Conservation (phyloP, 495 filamentous ascomycete genomes). For the Astrothelium macrocarpum region DNA sequence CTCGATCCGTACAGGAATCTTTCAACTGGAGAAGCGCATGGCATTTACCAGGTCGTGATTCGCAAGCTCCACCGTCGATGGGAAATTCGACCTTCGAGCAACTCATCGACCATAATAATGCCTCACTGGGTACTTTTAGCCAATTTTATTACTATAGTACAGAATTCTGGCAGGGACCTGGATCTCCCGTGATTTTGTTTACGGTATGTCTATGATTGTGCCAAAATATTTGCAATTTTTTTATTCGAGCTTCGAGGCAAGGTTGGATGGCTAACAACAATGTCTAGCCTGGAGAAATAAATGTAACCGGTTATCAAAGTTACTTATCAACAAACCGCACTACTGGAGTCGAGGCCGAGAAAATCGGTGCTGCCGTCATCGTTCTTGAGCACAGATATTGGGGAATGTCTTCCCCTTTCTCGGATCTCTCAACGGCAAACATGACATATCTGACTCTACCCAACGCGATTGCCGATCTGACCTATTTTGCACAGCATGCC, state of each 20-base stretch:
- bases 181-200: constrained; percentile 48
- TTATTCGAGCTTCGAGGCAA: neutral
- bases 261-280: neutral
- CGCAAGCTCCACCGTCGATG: neutral
- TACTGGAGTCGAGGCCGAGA: constrained; percentile 43
- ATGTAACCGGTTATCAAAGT: constrained; percentile 40
- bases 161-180: constrained; percentile 43
- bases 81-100: constrained; percentile 38
- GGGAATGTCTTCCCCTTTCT: constrained; percentile 52
- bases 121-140: constrained; percentile 43
- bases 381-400: constrained; percentile 56
- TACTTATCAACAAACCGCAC: constrained; percentile 44
- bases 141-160: constrained; percentile 46
- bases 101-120: constrained; percentile 45
- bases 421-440: constrained; percentile 44
- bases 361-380: constrained; percentile 47
- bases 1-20: neutral
- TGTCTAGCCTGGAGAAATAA: constrained; percentile 43
- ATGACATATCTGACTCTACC: constrained; percentile 54
- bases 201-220: constrained; percentile 31
- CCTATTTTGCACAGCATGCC: constrained; percentile 52
- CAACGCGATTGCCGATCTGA: constrained; percentile 52
- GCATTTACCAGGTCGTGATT: neutral
- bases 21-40: constrained; percentile 1
- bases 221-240: constrained; percentile 20